These are phyloP conservation scores for Phytophthora quininea DNA, from an alignment of 352 stramenopile species.

Conservation along the genomic window DNA sequence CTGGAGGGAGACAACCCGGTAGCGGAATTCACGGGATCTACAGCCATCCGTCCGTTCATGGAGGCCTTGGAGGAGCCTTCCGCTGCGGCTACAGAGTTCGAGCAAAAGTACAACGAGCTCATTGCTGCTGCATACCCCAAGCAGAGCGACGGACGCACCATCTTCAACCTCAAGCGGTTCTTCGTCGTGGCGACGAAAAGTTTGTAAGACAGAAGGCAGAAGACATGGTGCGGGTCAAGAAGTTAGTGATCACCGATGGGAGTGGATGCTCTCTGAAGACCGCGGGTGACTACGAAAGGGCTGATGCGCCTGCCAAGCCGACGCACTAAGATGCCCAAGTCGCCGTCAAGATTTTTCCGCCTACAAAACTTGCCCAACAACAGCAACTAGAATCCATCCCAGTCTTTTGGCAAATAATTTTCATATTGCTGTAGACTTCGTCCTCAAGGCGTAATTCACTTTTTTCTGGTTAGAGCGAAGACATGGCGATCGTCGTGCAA, in stretches of 20 bases:
- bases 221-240: no score
- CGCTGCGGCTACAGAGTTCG: conserved; percentile 34
- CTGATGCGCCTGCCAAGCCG: no score
- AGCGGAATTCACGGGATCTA: conserved; percentile 72
- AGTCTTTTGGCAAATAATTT: no score
- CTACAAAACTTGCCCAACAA: no score
- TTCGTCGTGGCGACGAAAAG: conserved; percentile 59
- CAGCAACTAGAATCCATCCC: no score
- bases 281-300: no score
- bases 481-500: background rate
- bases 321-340: no score
- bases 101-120: conserved; percentile 64
- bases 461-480: background rate
- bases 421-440: no score
- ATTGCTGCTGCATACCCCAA: conserved; percentile 57
- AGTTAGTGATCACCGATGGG: no score
- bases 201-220: background rate
- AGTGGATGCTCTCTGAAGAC: no score
- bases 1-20: conserved; percentile 68
- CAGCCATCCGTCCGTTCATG: conserved; percentile 60
- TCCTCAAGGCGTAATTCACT: no score
- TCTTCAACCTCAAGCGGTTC: conserved; percentile 76
- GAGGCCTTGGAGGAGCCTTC: conserved; percentile 46
- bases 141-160: conserved; percentile 51
- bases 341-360: no score